Base-by-base conservation (phyloP, 768 basidiomycete genomes). In the Cystofilobasidium capitatum region DNA sequence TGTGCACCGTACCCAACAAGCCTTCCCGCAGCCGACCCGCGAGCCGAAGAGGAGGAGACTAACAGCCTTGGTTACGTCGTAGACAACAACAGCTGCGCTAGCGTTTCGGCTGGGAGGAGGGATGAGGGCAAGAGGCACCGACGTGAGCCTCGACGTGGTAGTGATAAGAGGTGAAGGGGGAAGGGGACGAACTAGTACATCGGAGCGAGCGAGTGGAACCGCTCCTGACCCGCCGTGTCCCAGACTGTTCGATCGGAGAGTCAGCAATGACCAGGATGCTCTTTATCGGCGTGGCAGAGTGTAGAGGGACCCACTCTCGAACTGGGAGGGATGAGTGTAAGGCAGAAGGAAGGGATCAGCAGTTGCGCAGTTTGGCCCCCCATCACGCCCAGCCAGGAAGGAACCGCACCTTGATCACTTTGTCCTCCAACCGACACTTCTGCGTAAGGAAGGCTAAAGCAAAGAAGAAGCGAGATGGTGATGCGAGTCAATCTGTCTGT, bases 41-140 rank as follows among this genome's bases (percentile, higher is more conserved):
- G 7, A 31, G 7, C 55, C 55, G 12, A 33, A 51, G 31, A 63
- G 3, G 42, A 39, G n/a, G 10, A 26, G 3, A 75, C 75, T 62
- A 10, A 75, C 74, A 37, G 90, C 88, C 79, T 97, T 96, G 59
- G 94, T 98, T 65, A 98, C 86, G 76, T 98, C 96, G 77, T 97
- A 98, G 24, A 98, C 94, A 12, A 99, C 96, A 47, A 98, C 92
- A 37, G 94, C 94, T 4, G 94, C 93, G 77, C 93, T 90, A 10
- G 94, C 91, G 74, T 98, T 97, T 74, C 96, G 89, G 78, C 51
- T 55, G 26, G 26, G n/a, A n/a, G 9, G 51, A 14, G 16, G 7
- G 5, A 33, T 17, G 14, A 96, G 97, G 77, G 96, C 96, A 12
- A 31, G 37, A 2, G 35, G 17, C 17, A 17, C 22, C 31, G 39